Evolutionary conservation across 345 rosid genomes (phyloP).

Genomic region (Isatis tinctoria): DNA sequence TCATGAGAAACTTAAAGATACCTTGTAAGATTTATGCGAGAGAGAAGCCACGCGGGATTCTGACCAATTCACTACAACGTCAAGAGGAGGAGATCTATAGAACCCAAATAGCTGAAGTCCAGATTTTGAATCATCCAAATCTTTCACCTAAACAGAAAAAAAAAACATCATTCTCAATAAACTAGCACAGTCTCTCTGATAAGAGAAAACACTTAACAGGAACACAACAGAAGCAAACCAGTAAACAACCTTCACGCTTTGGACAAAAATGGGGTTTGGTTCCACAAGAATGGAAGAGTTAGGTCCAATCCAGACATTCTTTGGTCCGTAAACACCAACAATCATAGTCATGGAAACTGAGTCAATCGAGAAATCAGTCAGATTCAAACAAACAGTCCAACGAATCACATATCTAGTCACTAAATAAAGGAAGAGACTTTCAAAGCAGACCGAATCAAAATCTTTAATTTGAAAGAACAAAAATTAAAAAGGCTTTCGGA

Average conservation of each 20-base stretch:
- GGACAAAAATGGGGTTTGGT: slow-evolving; percentile 64
- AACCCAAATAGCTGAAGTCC: slow-evolving; percentile 59
- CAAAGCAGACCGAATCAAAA: neutral
- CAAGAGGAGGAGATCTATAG: slow-evolving; percentile 54
- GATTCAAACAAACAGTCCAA: neutral
- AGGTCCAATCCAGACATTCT: slow-evolving; percentile 51
- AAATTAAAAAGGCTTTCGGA: neutral
- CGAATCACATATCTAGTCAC: neutral
- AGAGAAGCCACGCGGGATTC: slow-evolving; percentile 34
- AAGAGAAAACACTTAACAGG: neutral
- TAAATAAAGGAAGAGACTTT: neutral
- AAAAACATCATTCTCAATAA: neutral
- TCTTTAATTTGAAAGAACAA: neutral
- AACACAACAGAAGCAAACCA: neutral
- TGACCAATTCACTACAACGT: slow-evolving; percentile 50
- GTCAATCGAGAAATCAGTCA: slow-evolving; percentile 2
- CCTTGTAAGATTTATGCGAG: slow-evolving; percentile 53
- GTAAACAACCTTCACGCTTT: slow-evolving; percentile 53
- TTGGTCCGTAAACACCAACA: slow-evolving; percentile 51
- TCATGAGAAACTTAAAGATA: slow-evolving; percentile 27
- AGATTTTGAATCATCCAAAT: slow-evolving; percentile 36
- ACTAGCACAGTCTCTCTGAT: neutral
- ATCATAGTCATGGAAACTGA: slow-evolving; percentile 58
- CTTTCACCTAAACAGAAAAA: slow-evolving; percentile 45
- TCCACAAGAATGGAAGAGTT: slow-evolving; percentile 54